Base-by-base conservation (phyloP, 2,329 filamentous ascomycete genomes). In the Chaetomium globosum region DNA sequence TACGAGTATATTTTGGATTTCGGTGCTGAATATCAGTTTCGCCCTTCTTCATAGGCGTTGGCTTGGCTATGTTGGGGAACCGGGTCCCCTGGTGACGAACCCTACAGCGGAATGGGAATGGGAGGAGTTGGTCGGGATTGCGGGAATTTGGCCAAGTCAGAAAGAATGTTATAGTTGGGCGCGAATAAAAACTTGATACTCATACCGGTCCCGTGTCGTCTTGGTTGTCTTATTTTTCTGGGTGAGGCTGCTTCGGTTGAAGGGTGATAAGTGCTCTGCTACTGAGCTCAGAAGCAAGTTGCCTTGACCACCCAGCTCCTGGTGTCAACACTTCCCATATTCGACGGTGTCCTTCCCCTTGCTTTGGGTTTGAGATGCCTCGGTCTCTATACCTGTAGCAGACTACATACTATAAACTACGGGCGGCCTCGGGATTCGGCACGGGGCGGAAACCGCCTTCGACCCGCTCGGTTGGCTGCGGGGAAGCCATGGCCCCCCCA, bases 41-140 rank as follows among this genome's bases (percentile, higher is more conserved):
- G 33, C 13, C 49, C 21, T 56, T 46, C 23, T 56, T 46, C n/a
- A 33, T 56, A 39, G 53, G 31, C 31, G 53, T 36, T 56, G 56
- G 56, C 39, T 10, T 23, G 16, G n/a, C 28, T 52, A 48, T 43
- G 19, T 23, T 39, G n/a, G 54, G 36, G 23, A 8, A 33, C 10
- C 13, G n/a, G 19, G 31, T 26, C 53, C 33, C 53, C 13, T 7
- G 31, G 10, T n/a, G 31, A n/a, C 19, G 52, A 55, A 33, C 52
- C 13, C 9, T 49, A 23, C 43, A 49, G 49, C 23, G 49, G 33
- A 31, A 23, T 12, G 10, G 54, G 10, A 2, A 26, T 26, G n/a
- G 54, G 2, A 21, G 39, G 36, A 13, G 23, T 26, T 58, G 55
- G 16, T 30, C 23, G 39, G 56, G n/a, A 49, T 48, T 31, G 43